Conservation (phyloP, 371 early-diverging fungal genomes). For the Mucor plumbeus region DNA sequence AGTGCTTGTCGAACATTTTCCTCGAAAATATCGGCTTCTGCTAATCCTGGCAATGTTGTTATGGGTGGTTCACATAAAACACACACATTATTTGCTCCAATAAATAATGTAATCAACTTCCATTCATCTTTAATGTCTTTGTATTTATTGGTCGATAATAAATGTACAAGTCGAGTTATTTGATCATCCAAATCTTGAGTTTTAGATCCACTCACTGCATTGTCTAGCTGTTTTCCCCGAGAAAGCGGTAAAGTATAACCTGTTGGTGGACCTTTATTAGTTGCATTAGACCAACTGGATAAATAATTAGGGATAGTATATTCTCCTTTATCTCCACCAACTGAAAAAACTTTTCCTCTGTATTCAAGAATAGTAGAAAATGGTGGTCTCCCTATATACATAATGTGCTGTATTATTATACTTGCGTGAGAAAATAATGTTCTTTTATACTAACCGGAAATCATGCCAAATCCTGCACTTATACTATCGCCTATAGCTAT, state of each 20-base stretch:
- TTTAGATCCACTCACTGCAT: slow-evolving; percentile 70
- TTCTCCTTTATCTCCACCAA: slow-evolving; percentile 63
- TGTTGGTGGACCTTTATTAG: slow-evolving; percentile 54
- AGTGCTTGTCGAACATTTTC: slow-evolving; percentile 45
- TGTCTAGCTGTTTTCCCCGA: slow-evolving; percentile 61
- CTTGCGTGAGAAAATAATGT: neutral
- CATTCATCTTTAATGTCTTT: slow-evolving; percentile 52
- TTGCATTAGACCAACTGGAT: slow-evolving; percentile 17
- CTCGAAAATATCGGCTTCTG: slow-evolving; percentile 59
- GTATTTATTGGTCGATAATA: slow-evolving; percentile 28
- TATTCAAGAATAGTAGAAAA: slow-evolving; percentile 61
- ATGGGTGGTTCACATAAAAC: slow-evolving; percentile 51
- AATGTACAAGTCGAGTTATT: slow-evolving; percentile 32
- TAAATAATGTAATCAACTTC: slow-evolving; percentile 71
- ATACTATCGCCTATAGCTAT: slow-evolving; percentile 77
- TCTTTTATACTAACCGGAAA: slow-evolving; percentile 37
- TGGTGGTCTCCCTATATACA: slow-evolving; percentile 50
- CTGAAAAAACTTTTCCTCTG: slow-evolving; percentile 69
- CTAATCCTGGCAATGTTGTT: slow-evolving; percentile 40
- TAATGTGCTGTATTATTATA: neutral
- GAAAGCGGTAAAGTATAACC: slow-evolving; percentile 63
- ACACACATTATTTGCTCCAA: slow-evolving; percentile 77
- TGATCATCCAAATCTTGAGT: slow-evolving; percentile 42
- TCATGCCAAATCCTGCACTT: slow-evolving; percentile 71
- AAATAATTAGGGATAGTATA: slow-evolving; percentile 66